Evolutionary conservation across 2,329 filamentous ascomycete species (phyloP), one percentile per base, ranked within the genome.

Genomic region (Monosporascus ibericus): DNA sequence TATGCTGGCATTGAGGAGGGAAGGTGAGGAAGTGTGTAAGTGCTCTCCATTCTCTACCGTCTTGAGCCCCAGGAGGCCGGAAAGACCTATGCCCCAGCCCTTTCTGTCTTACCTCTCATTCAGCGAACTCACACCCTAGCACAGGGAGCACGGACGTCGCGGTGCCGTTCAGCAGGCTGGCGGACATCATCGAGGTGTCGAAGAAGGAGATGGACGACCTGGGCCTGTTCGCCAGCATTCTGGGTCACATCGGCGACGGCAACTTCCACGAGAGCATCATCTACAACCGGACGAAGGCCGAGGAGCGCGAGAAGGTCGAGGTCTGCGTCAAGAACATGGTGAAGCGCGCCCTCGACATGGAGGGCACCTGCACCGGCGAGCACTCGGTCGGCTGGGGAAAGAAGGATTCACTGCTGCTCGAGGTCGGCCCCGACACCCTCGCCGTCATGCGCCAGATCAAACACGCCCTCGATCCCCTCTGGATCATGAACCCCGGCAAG

Each of bases 251-350:
- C 52, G 92, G 92, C 14, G 92, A 96, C 65, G 92, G 92, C 38
- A 96, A 96, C 70, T 96, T 96, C 73, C 92, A 96, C 68, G 86
- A 92, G 67, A 89, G 87, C 65, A 94, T 96, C 70, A 86, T 96
- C 72, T 96, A 95, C 68, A 83, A 94, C 70, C 80, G 81, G 25
- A 78, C 76, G 24, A 77, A 91, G 51, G 78, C 81, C 3, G 82
- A 77, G 25, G 88, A 96, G 70, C 80, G 80, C 52, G 85, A 79
- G 42, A 88, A 87, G 59, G 90, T 94, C 1, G 88, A 94, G 66
- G 79, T 77, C 51, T 90, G 89, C 58, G 90, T 96, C 47, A 85
- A 92, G 65, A 86, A 90, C 61, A 96, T 96, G 91, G 90, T 96
- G 20, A 81, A 87, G 60, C 82, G 90, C n/a, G 92, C 91, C 2